Evolutionary conservation across 1,139 yeast genomes (phyloP).

Genomic region (Saccharomyces hybrid): DNA sequence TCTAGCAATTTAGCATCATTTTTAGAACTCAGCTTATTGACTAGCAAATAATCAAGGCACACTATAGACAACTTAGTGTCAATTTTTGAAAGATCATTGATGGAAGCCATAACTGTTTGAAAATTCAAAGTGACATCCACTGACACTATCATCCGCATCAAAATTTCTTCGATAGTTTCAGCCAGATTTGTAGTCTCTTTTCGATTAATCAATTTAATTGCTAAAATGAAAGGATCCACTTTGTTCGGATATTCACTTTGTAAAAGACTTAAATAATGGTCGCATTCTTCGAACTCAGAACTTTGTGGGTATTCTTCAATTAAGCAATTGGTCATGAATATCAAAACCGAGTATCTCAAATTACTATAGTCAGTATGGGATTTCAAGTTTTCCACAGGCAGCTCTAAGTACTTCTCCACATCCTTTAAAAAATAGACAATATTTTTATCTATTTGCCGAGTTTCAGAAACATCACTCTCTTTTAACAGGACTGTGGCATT

Average conservation of each 20-base stretch:
- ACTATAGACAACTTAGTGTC: slow-evolving; percentile 13
- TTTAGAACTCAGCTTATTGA: slow-evolving; percentile 16
- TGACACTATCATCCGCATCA: slow-evolving; percentile 21
- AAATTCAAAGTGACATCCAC: slow-evolving; percentile 14
- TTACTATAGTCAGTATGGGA: slow-evolving; percentile 15
- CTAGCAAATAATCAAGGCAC: slow-evolving; percentile 20
- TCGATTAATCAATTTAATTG: slow-evolving; percentile 11
- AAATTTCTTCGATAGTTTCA: slow-evolving; percentile 12
- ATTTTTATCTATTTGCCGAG: background rate
- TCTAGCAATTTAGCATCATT: slow-evolving; percentile 15
- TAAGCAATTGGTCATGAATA: slow-evolving; percentile 12
- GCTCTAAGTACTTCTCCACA: slow-evolving; percentile 9
- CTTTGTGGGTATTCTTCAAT: slow-evolving; percentile 8
- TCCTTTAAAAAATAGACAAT: slow-evolving; percentile 9
- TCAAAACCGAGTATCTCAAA: slow-evolving; percentile 12
- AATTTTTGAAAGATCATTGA: slow-evolving; percentile 18
- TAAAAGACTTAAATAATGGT: slow-evolving; percentile 9
- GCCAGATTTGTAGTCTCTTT: slow-evolving; percentile 3
- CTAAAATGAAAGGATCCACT: slow-evolving; percentile 16
- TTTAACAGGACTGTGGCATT: slow-evolving; percentile 11
- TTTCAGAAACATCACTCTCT: background rate
- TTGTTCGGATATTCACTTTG: slow-evolving; percentile 20
- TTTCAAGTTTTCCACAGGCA: slow-evolving; percentile 12
- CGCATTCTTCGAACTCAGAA: slow-evolving; percentile 7
- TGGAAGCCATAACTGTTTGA: slow-evolving; percentile 15